Evolutionary conservation across 257 asterid species (phyloP).

Genomic region (Phtheirospermum japonicum): DNA sequence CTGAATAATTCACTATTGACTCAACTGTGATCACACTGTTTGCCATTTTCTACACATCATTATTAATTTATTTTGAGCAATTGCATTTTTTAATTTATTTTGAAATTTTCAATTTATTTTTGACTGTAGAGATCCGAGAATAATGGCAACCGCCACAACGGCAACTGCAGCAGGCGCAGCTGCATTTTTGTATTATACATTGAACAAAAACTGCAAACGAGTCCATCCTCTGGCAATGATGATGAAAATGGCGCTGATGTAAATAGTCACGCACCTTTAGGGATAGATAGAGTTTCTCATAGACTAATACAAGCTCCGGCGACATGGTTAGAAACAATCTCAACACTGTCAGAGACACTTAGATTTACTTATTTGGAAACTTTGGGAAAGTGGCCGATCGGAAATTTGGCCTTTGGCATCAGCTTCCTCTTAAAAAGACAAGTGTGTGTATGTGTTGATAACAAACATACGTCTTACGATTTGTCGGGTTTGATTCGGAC

Average conservation of each 20-base stretch:
- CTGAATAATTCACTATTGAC: too few species aligned
- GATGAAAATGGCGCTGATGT: constrained; percentile 56
- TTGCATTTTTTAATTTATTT: background rate
- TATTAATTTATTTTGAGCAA: too few species aligned
- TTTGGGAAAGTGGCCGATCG: constrained; percentile 98
- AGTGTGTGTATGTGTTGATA: constrained; percentile 45
- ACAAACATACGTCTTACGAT: background rate
- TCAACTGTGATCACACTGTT: too few species aligned
- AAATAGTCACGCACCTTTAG: constrained; percentile 45
- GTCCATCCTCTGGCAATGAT: constrained; percentile 42
- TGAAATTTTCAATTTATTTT: background rate
- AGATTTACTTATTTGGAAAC: constrained; percentile 97
- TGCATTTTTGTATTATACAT: constrained; percentile 86
- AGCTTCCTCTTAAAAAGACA: constrained; percentile 89
- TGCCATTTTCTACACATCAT: too few species aligned
- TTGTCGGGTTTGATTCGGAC: too few species aligned
- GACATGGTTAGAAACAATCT: constrained; percentile 94
- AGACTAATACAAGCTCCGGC: constrained; percentile 97
- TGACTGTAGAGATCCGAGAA: constrained; percentile 42
- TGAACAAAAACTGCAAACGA: constrained; percentile 65
- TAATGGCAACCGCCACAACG: constrained; percentile 98
- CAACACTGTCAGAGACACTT: constrained; percentile 93
- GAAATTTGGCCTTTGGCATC: constrained; percentile 98
- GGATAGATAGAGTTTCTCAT: constrained; percentile 71
- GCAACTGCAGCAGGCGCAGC: constrained; percentile 99